Evolutionary conservation across 352 stramenopile species (phyloP).

Genomic region (Thraustochytrium sp.): DNA sequence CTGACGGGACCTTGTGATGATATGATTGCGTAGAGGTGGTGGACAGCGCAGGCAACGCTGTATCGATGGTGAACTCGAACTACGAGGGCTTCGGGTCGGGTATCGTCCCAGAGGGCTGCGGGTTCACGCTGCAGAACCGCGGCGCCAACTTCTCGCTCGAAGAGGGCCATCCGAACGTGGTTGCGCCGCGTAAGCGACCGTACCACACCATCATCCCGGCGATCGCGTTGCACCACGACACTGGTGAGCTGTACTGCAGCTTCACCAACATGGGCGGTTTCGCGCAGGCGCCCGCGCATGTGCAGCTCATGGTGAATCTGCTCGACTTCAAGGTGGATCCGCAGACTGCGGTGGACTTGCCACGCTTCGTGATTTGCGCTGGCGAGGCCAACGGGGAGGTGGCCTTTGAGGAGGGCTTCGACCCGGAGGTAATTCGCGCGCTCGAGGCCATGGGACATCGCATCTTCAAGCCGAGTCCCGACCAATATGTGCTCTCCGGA

Average conservation of each 20-base stretch:
- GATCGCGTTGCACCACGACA: conserved; percentile 76
- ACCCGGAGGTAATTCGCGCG: conserved; percentile 61
- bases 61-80: conserved; percentile 97
- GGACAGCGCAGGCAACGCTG: conserved; percentile 84
- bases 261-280: conserved; percentile 80
- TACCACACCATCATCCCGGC: conserved; percentile 98
- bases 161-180: conserved; percentile 76
- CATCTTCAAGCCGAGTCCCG: conserved; percentile 52
- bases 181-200: conserved; percentile 81
- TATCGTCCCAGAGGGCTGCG: conserved; percentile 80
- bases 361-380: conserved; percentile 84
- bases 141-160: conserved; percentile 86
- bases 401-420: conserved; percentile 72
- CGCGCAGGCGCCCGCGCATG: conserved; percentile 94
- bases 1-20: conserved; percentile 49
- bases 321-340: conserved; percentile 69
- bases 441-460: conserved; percentile 71
- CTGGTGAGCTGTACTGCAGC: conserved; percentile 79
- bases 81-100: conserved; percentile 92
- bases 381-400: conserved; percentile 66
- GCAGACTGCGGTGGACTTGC: conserved; percentile 81
- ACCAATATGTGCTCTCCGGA: neutral
- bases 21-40: conserved; percentile 95
- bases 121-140: conserved; percentile 94
- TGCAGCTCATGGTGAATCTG: conserved; percentile 86